These are phyloP conservation scores for Tricladium varicosporioides DNA, from an alignment of 2,329 filamentous ascomycete species.

Conservation along the genomic window DNA sequence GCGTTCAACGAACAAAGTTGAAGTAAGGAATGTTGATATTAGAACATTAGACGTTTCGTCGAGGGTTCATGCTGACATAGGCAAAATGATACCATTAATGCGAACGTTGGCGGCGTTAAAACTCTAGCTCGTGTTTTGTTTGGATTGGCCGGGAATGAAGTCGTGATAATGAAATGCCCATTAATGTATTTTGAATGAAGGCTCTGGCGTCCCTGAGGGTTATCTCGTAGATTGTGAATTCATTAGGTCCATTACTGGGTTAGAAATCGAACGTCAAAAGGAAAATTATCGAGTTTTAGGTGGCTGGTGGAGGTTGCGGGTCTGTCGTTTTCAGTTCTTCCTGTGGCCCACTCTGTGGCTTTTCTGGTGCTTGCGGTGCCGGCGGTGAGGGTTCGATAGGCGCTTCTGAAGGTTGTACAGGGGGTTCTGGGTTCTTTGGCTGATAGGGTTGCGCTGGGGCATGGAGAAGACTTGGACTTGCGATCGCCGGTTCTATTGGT, in stretches of 20 bases:
- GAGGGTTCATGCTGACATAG: slow-evolving; percentile 11
- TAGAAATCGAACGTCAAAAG: not conserved
- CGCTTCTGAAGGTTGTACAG: not conserved
- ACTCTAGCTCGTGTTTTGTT: slow-evolving; percentile 19
- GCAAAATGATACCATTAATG: slow-evolving; percentile 12
- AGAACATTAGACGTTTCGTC: slow-evolving; percentile 23
- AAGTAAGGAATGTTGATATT: slow-evolving; percentile 11
- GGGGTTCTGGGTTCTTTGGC: not conserved
- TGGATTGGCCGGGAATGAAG: slow-evolving; percentile 12
- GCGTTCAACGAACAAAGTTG: slow-evolving; percentile 3
- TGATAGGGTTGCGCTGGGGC: not conserved
- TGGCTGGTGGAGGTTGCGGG: not conserved
- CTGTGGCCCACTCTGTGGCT: not conserved
- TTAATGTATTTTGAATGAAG: slow-evolving; percentile 8
- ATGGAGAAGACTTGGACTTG: not conserved
- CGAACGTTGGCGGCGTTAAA: slow-evolving; percentile 20
- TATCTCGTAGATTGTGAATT: not conserved
- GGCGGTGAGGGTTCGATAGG: slow-evolving; percentile 1
- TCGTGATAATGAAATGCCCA: slow-evolving; percentile 14
- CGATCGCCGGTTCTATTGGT: not conserved
- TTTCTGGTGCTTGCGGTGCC: not conserved
- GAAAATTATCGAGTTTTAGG: not conserved
- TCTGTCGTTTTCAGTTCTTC: not conserved
- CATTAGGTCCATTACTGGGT: slow-evolving; percentile 1
- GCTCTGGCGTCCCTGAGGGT: not conserved